These are phyloP conservation scores for Lachnellula arida DNA, from an alignment of 2,329 filamentous ascomycete genomes.

Conservation along the genomic window DNA sequence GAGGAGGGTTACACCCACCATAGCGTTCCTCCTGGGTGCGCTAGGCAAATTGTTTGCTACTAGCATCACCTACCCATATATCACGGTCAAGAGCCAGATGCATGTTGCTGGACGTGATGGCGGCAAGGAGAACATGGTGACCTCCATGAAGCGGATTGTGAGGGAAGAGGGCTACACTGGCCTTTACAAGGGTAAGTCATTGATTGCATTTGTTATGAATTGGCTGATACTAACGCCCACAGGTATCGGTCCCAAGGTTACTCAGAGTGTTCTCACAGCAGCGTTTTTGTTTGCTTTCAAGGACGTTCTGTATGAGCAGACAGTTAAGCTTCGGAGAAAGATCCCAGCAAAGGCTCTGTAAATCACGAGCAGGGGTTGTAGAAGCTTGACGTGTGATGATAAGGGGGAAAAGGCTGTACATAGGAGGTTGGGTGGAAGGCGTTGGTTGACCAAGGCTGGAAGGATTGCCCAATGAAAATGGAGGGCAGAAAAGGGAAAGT, in stretches of 20 bases:
- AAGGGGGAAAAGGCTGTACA: background rate
- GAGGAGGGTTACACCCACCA: slow-evolving; percentile 69
- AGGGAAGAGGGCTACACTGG: slow-evolving; percentile 87
- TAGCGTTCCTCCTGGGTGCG: slow-evolving; percentile 88
- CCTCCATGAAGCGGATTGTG: slow-evolving; percentile 73
- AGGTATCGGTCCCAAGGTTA: slow-evolving; percentile 96
- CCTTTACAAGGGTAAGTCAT: slow-evolving; percentile 76
- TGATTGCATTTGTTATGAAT: background rate
- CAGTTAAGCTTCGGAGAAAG: slow-evolving; percentile 55
- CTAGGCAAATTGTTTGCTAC: slow-evolving; percentile 94
- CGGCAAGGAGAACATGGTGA: slow-evolving; percentile 76
- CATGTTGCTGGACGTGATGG: slow-evolving; percentile 77
- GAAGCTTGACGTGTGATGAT: slow-evolving; percentile 5
- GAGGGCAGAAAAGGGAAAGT: background rate
- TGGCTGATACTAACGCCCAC: slow-evolving; percentile 15
- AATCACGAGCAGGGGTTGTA: background rate
- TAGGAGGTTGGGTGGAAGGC: background rate
- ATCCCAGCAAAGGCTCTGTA: slow-evolving; percentile 22
- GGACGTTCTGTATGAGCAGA: slow-evolving; percentile 87
- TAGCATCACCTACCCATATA: slow-evolving; percentile 93
- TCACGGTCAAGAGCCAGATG: slow-evolving; percentile 97
- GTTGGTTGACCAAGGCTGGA: background rate
- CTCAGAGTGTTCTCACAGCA: slow-evolving; percentile 93
- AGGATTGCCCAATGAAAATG: background rate
- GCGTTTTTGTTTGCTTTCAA: slow-evolving; percentile 98